Percentiles rank a stretch among this genome's conserved stretches.
phyloP scores from a whole-genome alignment of 441 rosid genomes.

The Rhodomyrtus psidioides region DNA sequence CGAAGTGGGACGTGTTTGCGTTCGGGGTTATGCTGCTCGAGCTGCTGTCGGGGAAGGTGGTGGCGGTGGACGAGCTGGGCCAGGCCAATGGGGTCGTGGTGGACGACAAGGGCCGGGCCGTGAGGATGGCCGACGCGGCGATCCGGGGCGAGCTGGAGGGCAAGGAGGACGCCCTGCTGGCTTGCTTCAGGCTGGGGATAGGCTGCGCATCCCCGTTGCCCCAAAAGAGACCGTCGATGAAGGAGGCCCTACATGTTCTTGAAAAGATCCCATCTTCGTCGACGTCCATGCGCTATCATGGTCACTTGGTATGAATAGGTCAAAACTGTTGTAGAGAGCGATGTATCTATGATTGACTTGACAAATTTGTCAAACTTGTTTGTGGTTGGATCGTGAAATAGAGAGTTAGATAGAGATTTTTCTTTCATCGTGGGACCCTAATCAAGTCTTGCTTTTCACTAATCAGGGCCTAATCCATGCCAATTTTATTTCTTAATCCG shows the following conservation, averaged over 20 bases:
- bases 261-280: conserved; percentile 46
- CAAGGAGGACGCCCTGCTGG: conserved; percentile 59
- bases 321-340: not conserved
- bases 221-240: conserved; percentile 76
- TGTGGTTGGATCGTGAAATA: not conserved
- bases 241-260: conserved; percentile 57
- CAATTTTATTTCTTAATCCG: not conserved
- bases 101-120: conserved; percentile 46
- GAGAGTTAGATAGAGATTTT: not conserved
- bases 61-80: conserved; percentile 60
- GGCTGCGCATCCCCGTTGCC: conserved; percentile 67
- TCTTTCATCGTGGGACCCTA: not conserved
- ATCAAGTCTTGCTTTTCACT: not conserved
- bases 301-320: conserved; percentile 13
- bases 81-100: conserved; percentile 62
- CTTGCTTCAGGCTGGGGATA: conserved; percentile 63
- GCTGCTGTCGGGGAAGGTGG: conserved; percentile 59
- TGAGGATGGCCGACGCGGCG: conserved; percentile 58
- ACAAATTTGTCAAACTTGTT: not conserved
- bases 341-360: conserved; percentile 22
- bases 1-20: conserved; percentile 80
- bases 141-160: conserved; percentile 70
- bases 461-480: not conserved
- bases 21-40: conserved; percentile 75
- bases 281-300: conserved; percentile 15